Conservation (phyloP, 345 rosid genomes). For the Populus simonii region DNA sequence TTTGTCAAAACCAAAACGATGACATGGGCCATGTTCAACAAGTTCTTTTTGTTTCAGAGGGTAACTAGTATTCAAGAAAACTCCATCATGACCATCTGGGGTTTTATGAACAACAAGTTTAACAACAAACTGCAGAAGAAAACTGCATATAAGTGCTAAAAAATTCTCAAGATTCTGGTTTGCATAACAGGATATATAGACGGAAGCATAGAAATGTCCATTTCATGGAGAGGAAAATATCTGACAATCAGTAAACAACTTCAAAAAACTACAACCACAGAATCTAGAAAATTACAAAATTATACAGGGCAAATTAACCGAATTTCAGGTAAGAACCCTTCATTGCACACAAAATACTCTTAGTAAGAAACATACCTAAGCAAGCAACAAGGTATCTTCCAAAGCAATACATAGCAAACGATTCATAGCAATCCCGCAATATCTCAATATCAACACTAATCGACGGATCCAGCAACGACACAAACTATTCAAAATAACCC, state of each 20-base stretch:
- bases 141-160: not conserved
- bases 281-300: not conserved
- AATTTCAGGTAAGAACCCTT: not conserved
- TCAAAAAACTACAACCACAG: not conserved
- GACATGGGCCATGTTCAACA: not conserved
- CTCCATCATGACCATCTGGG: not conserved
- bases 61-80: not conserved
- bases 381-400: constrained; percentile 98
- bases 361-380: constrained; percentile 60
- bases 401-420: constrained; percentile 99
- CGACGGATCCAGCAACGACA: constrained; percentile 82
- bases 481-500: constrained; percentile 50
- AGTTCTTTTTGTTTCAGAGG: not conserved
- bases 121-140: not conserved
- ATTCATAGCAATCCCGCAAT: constrained; percentile 95
- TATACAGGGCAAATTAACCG: not conserved
- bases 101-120: not conserved
- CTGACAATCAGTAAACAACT: not conserved
- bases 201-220: not conserved
- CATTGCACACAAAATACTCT: not conserved
- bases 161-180: not conserved
- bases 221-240: not conserved
- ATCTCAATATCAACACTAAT: constrained; percentile 85
- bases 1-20: not conserved
- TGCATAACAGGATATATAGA: not conserved